Evolutionary conservation across 2,329 filamentous ascomycete genomes (phyloP).

Genomic region (Ceratocystis destructans): DNA sequence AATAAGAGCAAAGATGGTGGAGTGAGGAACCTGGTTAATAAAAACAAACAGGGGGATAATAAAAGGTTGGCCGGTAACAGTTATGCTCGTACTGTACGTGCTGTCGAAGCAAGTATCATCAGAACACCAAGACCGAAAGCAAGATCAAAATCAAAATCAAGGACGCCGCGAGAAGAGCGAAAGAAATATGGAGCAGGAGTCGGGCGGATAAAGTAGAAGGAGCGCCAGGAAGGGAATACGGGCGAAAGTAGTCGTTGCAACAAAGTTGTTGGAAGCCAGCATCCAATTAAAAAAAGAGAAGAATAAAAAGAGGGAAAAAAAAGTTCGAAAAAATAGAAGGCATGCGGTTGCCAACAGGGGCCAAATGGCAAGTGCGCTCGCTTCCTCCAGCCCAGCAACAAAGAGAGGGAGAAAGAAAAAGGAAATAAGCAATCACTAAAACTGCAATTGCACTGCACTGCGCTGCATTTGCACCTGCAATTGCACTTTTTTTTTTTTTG

Average conservation of each 20-base stretch:
- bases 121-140: background rate
- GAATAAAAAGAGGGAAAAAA: background rate
- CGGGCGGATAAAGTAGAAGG: background rate
- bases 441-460: background rate
- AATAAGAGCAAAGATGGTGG: background rate
- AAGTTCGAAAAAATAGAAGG: background rate
- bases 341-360: background rate
- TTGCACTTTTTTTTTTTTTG: background rate
- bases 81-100: background rate
- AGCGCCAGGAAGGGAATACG: slow-evolving; percentile 2
- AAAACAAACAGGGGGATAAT: background rate
- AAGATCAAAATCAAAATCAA: no score
- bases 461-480: no score
- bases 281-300: slow-evolving; percentile 6
- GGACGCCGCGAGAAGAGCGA: no score
- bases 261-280: slow-evolving; percentile 1
- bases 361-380: background rate
- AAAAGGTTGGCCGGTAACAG: background rate
- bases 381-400: no score
- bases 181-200: no score
- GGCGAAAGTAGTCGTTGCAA: slow-evolving; percentile 11
- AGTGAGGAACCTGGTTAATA: background rate
- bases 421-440: background rate
- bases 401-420: background rate
- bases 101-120: background rate